phyloP scores from a whole-genome alignment of 2,329 filamentous ascomycete genomes.

The Ophiostoma sp. region DNA sequence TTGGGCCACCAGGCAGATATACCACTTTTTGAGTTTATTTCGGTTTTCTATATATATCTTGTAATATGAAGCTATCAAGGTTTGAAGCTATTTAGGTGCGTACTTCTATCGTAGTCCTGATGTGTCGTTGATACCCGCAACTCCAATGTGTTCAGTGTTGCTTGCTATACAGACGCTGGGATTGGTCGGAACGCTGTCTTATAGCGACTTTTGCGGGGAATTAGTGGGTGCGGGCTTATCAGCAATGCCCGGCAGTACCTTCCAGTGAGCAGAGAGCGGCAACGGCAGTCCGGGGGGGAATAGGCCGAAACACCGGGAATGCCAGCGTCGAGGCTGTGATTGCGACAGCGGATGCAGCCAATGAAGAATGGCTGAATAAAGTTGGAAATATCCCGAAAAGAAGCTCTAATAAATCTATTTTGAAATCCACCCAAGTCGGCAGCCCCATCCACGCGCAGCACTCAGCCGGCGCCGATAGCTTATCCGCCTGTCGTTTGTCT shows the following conservation, averaged over 20 bases:
- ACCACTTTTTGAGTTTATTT: not conserved
- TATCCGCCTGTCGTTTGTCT: not conserved
- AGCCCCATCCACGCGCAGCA: not conserved
- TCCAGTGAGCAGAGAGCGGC: not conserved
- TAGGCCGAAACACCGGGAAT: not conserved
- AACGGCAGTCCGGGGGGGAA: not conserved
- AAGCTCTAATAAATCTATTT: too few relatives aligned
- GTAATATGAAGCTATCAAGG: not conserved
- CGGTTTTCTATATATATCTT: not conserved
- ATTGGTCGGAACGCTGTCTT: conserved; percentile 11
- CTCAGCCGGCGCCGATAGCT: conserved; percentile 1
- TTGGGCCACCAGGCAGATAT: not conserved
- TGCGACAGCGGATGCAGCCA: not conserved
- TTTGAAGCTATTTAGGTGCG: too few relatives aligned
- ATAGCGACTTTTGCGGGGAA: not conserved
- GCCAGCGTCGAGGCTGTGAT: not conserved
- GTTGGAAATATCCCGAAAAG: too few relatives aligned
- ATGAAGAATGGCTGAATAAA: not conserved
- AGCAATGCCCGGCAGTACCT: not conserved
- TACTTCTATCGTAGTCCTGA: not conserved
- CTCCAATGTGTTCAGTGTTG: not conserved
- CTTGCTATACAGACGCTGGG: not conserved
- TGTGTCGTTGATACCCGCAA: not conserved
- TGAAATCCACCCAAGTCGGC: too few relatives aligned
- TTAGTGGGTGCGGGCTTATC: not conserved